Conservation (phyloP, 2,329 filamentous ascomycete species). For the Alternaria rosae region DNA sequence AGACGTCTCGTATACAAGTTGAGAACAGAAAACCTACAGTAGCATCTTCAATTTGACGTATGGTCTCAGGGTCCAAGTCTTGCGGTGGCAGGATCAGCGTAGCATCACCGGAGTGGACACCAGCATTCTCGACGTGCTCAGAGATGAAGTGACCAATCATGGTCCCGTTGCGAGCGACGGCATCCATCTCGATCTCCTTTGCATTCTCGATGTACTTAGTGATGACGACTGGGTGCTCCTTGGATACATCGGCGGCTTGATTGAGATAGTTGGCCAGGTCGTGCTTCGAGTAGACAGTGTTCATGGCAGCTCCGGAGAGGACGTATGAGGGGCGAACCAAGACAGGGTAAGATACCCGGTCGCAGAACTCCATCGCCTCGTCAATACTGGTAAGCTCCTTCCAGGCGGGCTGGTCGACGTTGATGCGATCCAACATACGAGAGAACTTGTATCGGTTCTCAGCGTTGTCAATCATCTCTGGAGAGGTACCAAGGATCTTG, state of each 20-base stretch:
- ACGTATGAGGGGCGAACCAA: constrained; percentile 96
- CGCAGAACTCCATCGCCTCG: constrained; percentile 86
- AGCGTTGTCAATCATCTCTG: constrained; percentile 97
- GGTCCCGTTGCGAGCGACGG: constrained; percentile 86
- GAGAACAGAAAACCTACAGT: too few species aligned
- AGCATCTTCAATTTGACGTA: constrained; percentile 89
- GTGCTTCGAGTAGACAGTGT: constrained; percentile 96
- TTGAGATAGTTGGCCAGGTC: constrained; percentile 88
- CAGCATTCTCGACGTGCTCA: constrained; percentile 97
- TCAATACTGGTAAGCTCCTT: constrained; percentile 96
- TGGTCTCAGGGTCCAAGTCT: constrained; percentile 88
- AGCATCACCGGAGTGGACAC: constrained; percentile 97
- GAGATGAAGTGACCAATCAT: constrained; percentile 97
- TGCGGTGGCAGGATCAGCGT: constrained; percentile 95
- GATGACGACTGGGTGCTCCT: constrained; percentile 96
- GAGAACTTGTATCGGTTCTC: constrained; percentile 99
- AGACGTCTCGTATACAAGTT: background rate
- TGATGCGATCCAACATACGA: constrained; percentile 93
- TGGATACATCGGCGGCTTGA: constrained; percentile 91
- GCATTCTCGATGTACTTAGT: constrained; percentile 99
- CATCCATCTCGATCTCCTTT: constrained; percentile 99
- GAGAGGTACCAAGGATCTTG: constrained; percentile 92
- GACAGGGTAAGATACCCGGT: constrained; percentile 89
- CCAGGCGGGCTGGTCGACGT: constrained; percentile 96
- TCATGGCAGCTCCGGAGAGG: constrained; percentile 97